These are phyloP conservation scores for Penicillium dipodomyicola DNA, from an alignment of 495 filamentous ascomycete species.

Conservation along the genomic window DNA sequence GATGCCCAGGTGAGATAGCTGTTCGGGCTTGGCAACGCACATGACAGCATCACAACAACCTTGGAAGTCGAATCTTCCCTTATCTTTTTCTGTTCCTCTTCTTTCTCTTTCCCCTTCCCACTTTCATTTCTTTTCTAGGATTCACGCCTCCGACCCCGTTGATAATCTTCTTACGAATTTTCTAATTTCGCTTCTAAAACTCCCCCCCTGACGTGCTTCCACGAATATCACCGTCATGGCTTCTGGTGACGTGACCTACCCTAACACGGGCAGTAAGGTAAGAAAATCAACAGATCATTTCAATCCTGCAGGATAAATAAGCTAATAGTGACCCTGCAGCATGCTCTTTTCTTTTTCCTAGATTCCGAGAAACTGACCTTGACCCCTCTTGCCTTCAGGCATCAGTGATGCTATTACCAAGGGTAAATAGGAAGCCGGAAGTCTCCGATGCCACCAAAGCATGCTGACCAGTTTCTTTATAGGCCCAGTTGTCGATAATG, in stretches of 20 bases:
- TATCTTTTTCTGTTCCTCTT: constrained; percentile 26
- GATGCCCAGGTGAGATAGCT: neutral
- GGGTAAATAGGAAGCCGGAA: constrained; percentile 25
- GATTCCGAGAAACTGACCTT: constrained; percentile 21
- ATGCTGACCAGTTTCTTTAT: constrained; percentile 31
- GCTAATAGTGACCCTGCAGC: constrained; percentile 18
- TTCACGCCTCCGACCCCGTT: neutral
- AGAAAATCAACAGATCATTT: constrained; percentile 17
- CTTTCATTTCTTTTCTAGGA: neutral
- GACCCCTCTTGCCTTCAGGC: constrained; percentile 21
- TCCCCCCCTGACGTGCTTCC: neutral
- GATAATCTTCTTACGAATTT: neutral
- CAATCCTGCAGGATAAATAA: constrained; percentile 11
- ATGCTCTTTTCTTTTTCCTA: constrained; percentile 1
- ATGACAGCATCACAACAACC: constrained; percentile 36
- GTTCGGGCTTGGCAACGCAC: constrained; percentile 16
- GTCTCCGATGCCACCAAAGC: constrained; percentile 16
- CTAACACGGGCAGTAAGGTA: constrained; percentile 48
- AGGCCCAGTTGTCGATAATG: constrained; percentile 77
- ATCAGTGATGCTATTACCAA: constrained; percentile 31
- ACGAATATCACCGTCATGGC: constrained; percentile 25
- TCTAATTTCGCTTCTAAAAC: neutral
- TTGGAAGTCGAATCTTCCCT: constrained; percentile 6
- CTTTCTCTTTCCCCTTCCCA: constrained; percentile 11
- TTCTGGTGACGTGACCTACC: constrained; percentile 43